Percentiles rank a stretch among this genome's conserved stretches.
Conservation (phyloP, 2,329 filamentous ascomycete genomes). For the Botrytis aclada region DNA sequence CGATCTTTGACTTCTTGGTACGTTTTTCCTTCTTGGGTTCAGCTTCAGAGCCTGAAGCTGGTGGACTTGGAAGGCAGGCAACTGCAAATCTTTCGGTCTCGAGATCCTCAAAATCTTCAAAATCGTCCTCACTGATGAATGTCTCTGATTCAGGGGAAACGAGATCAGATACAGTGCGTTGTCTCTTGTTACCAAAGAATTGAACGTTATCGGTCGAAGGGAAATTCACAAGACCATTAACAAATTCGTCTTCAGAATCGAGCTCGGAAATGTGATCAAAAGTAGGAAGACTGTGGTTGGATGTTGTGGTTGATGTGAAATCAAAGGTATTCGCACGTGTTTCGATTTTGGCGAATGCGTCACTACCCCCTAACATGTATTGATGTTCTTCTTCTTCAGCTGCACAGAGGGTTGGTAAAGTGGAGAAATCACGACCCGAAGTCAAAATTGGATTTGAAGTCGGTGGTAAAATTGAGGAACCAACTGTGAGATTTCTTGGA, state of each 20-base stretch:
- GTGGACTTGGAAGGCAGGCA: constrained; percentile 61
- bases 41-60: constrained; percentile 49
- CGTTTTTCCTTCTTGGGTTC: constrained; percentile 57
- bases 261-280: constrained; percentile 88
- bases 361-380: constrained; percentile 43
- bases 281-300: constrained; percentile 60
- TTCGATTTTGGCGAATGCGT: constrained; percentile 37
- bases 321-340: constrained; percentile 48
- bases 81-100: constrained; percentile 61
- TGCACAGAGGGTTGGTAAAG: constrained; percentile 56
- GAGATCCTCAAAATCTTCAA: constrained; percentile 73
- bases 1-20: constrained; percentile 54
- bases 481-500: constrained; percentile 81
- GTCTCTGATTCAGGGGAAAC: constrained; percentile 71
- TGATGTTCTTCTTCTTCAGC: constrained; percentile 60
- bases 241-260: constrained; percentile 87
- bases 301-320: constrained; percentile 42
- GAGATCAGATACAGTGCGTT: constrained; percentile 63
- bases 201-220: constrained; percentile 55
- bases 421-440: constrained; percentile 59
- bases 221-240: constrained; percentile 70
- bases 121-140: constrained; percentile 72
- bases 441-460: constrained; percentile 40
- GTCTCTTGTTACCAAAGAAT: constrained; percentile 64
- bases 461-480: constrained; percentile 42